Conservation (phyloP, 2,329 filamentous ascomycete genomes). For the Cladosporium colombiae region DNA sequence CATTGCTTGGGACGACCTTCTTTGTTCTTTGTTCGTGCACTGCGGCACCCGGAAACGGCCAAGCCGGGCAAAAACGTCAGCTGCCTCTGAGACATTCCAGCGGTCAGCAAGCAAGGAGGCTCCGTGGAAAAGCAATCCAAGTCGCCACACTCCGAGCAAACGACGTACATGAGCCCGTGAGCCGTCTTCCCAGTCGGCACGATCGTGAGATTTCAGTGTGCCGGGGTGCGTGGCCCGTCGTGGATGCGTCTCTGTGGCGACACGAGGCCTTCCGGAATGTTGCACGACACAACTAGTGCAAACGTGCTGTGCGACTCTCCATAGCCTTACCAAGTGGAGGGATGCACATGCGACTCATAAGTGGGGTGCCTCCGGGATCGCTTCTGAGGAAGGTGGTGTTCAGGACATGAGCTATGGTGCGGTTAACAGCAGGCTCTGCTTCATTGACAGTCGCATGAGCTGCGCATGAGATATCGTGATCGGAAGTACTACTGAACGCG, state of each 20-base stretch:
- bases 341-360: conserved; percentile 12
- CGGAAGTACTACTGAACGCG: not conserved
- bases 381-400: conserved; percentile 5
- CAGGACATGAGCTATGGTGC: not conserved
- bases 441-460: not conserved
- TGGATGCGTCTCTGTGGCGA: conserved; percentile 32
- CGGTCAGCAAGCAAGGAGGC: conserved; percentile 35
- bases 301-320: conserved; percentile 31
- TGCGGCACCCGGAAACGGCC: conserved; percentile 36
- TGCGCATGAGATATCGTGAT: not conserved
- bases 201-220: conserved; percentile 17
- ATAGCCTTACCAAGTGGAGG: conserved; percentile 12
- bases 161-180: conserved; percentile 27
- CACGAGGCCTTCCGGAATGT: conserved; percentile 29
- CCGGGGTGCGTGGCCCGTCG: conserved; percentile 20
- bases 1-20: conserved; percentile 26
- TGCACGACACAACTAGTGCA: conserved; percentile 26
- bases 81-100: conserved; percentile 38
- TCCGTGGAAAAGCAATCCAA: conserved; percentile 32
- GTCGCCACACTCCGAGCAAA: conserved; percentile 33
- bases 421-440: not conserved
- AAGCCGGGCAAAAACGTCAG: conserved; percentile 31
- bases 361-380: not conserved
- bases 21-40: conserved; percentile 40
- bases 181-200: conserved; percentile 1